A percentile compares a stretch with the other conserved stretches of the same genome.
These are phyloP conservation scores for Boletus rubropictus DNA, from an alignment of 768 basidiomycete genomes.

Conservation along the genomic window DNA sequence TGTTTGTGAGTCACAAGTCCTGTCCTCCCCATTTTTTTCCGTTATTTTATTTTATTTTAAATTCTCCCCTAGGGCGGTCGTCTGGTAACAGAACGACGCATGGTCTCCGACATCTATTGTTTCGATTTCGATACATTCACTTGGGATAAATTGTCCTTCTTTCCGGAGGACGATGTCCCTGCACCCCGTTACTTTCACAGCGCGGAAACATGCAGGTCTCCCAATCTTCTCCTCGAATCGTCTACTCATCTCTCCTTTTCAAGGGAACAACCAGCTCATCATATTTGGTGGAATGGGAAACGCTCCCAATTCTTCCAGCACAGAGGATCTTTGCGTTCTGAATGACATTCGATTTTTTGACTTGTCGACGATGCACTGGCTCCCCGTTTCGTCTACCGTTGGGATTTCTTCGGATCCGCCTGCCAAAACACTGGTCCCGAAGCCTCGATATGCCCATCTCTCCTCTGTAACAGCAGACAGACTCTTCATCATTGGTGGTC, in stretches of 20 bases:
- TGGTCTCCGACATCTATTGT: slow-evolving; percentile 86
- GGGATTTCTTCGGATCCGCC: slow-evolving; percentile 31
- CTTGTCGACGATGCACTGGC: slow-evolving; percentile 64
- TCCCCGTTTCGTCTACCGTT: slow-evolving; percentile 39
- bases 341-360: slow-evolving; percentile 91
- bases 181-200: slow-evolving; percentile 93
- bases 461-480: slow-evolving; percentile 80
- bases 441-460: slow-evolving; percentile 90
- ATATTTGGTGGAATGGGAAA: slow-evolving; percentile 96
- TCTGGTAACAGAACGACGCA: slow-evolving; percentile 76
- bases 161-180: slow-evolving; percentile 65
- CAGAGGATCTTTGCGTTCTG: slow-evolving; percentile 84
- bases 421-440: slow-evolving; percentile 55
- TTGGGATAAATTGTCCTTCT: slow-evolving; percentile 68
- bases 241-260: slow-evolving; percentile 15
- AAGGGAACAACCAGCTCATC: slow-evolving; percentile 83
- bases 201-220: slow-evolving; percentile 66
- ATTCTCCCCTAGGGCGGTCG: slow-evolving; percentile 66
- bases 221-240: not conserved
- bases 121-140: slow-evolving; percentile 78
- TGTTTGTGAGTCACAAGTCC: slow-evolving; percentile 57
- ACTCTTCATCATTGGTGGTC: slow-evolving; percentile 90
- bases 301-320: slow-evolving; percentile 58
- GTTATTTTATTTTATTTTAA: too few relatives aligned
- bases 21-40: not conserved